These are phyloP conservation scores for Macrolepiota fuliginosa DNA, from an alignment of 768 basidiomycete species.

Conservation along the genomic window DNA sequence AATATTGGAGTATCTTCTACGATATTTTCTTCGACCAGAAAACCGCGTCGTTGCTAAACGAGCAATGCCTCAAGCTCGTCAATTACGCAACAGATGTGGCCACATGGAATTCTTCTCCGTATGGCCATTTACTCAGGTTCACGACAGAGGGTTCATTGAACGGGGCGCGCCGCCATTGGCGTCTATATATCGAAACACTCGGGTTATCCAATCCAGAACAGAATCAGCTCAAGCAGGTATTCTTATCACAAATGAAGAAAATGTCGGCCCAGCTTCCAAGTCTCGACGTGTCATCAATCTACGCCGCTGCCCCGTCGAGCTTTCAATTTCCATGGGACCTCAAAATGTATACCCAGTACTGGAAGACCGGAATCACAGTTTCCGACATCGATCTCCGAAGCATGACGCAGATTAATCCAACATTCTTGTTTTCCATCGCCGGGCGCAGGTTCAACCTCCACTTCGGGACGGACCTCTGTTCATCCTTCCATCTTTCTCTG, in stretches of 20 bases:
- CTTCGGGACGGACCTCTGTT: conserved; percentile 41
- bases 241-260: no score
- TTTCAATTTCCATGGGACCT: no score
- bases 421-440: conserved; percentile 38
- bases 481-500: conserved; percentile 39
- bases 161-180: conserved; percentile 40
- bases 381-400: conserved; percentile 13
- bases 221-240: conserved; percentile 19
- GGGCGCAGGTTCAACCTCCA: conserved; percentile 40
- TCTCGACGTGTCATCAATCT: no score
- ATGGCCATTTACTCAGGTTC: conserved; percentile 35
- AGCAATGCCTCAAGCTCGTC: conserved; percentile 39
- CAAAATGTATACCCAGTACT: conserved; percentile 30
- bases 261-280: no score
- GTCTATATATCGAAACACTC: conserved; percentile 28
- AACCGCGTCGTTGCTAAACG: conserved; percentile 29
- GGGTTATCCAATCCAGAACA: conserved; percentile 18
- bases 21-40: conserved; percentile 43
- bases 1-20: conserved; percentile 47
- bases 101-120: conserved; percentile 38
- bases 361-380: conserved; percentile 40
- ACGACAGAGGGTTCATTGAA: conserved; percentile 33
- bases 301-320: no score
- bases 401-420: conserved; percentile 38
- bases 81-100: conserved; percentile 27